Evolutionary conservation across 805 yeast species (phyloP).

Genomic region (Hagleromyces aurorensis): DNA sequence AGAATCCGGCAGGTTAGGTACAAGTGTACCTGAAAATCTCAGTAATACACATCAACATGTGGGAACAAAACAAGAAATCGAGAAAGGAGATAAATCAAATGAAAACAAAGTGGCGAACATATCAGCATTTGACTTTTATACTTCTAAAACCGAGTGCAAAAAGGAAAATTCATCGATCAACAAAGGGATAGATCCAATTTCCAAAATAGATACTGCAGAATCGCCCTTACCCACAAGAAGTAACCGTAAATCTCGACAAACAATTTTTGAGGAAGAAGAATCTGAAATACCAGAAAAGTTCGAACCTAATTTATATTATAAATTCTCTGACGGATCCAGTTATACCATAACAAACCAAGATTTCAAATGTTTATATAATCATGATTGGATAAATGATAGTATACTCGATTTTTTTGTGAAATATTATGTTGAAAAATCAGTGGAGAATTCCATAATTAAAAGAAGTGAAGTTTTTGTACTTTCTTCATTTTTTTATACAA

Average conservation of each 20-base stretch:
- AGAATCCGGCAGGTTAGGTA: no score
- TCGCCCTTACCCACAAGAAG: no score
- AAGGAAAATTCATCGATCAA: no score
- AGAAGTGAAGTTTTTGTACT: constrained; percentile 45
- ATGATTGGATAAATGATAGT: constrained; percentile 85
- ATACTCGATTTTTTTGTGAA: constrained; percentile 78
- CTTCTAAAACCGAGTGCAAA: no score
- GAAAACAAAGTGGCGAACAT: no score
- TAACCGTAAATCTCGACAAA: no score
- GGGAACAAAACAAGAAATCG: no score
- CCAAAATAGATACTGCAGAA: no score
- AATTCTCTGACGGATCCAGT: constrained; percentile 45
- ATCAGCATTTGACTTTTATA: no score
- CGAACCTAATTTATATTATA: constrained; percentile 40
- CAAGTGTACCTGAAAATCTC: no score
- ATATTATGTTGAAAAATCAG: constrained; percentile 39
- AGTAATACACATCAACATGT: no score
- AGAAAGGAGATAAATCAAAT: not conserved
- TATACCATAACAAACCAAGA: constrained; percentile 61
- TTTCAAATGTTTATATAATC: constrained; percentile 67
- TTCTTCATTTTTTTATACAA: constrained; percentile 78
- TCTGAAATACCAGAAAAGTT: constrained; percentile 25
- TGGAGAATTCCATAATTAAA: constrained; percentile 24
- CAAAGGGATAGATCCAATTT: no score
- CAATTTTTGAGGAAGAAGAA: constrained; percentile 9